phyloP scores from a whole-genome alignment of 176 grass and related monocot species.

The Hordeum marinum region DNA sequence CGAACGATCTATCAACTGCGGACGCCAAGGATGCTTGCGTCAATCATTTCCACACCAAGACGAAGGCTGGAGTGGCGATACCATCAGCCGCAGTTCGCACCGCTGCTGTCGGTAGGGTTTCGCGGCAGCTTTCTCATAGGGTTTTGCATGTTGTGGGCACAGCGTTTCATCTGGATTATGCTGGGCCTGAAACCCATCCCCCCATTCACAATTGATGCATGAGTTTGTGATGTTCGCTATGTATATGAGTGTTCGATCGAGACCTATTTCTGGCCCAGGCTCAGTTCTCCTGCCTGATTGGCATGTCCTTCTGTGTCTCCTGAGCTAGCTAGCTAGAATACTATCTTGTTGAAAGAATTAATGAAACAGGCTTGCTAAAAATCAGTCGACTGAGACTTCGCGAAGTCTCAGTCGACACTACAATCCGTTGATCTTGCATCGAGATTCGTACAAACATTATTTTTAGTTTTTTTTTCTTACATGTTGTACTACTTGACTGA shows the following conservation, averaged over 20 bases:
- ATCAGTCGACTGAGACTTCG: too few relatives aligned
- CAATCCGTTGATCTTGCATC: too few relatives aligned
- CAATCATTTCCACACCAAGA: neutral
- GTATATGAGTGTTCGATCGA: constrained; percentile 19
- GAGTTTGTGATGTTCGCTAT: neutral
- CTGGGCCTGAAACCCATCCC: constrained; percentile 52
- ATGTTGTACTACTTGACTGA: too few relatives aligned
- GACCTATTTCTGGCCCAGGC: constrained; percentile 1
- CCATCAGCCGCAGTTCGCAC: constrained; percentile 4
- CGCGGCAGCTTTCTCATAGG: neutral
- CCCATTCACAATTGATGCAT: constrained; percentile 70
- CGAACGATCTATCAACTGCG: neutral
- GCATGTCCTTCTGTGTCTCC: neutral
- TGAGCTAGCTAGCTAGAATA: neutral
- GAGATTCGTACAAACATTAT: too few relatives aligned
- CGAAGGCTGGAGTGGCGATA: neutral
- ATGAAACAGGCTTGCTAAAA: neutral
- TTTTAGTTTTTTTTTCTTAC: too few relatives aligned
- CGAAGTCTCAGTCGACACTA: too few relatives aligned
- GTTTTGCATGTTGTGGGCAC: constrained; percentile 8
- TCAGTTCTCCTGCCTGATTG: neutral
- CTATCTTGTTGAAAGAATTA: neutral
- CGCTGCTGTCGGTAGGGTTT: constrained; percentile 6
- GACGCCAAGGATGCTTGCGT: neutral
- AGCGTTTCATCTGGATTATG: constrained; percentile 74